Evolutionary conservation across 345 rosid genomes (phyloP).

Genomic region (Citrus medica): DNA sequence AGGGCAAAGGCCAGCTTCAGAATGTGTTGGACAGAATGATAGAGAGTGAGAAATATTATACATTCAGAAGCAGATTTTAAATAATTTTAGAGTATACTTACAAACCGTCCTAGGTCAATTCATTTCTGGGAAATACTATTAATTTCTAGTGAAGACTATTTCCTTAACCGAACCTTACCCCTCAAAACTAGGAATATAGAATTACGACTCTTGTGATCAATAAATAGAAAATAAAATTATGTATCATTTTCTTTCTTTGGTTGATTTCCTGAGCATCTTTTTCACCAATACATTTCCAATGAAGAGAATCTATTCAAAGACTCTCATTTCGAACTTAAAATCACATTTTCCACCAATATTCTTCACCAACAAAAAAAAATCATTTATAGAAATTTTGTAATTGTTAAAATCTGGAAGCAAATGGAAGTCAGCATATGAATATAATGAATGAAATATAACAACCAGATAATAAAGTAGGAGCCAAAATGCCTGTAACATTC

Average conservation of each 20-base stretch:
- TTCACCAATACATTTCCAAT: background rate
- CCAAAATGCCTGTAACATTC: constrained; percentile 4
- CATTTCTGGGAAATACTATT: background rate
- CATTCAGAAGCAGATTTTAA: background rate
- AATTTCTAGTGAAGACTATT: background rate
- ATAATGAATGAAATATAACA: constrained; percentile 7
- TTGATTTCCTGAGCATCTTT: background rate
- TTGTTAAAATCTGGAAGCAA: background rate
- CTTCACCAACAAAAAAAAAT: background rate
- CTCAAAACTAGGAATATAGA: background rate
- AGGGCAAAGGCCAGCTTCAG: constrained; percentile 40
- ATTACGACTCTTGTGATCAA: background rate
- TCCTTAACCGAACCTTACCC: background rate
- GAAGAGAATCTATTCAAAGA: background rate
- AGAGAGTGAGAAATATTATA: background rate
- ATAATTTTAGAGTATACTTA: background rate
- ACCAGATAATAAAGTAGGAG: background rate
- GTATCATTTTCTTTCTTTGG: background rate
- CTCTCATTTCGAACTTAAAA: background rate
- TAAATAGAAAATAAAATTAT: background rate
- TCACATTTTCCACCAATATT: background rate
- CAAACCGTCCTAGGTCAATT: background rate
- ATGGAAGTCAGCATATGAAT: background rate
- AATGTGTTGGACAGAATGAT: constrained; percentile 28
- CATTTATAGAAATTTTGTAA: background rate